Evolutionary conservation across 768 basidiomycete species (phyloP), one percentile per base, ranked within the genome.

Genomic region (Mycena amicta): DNA sequence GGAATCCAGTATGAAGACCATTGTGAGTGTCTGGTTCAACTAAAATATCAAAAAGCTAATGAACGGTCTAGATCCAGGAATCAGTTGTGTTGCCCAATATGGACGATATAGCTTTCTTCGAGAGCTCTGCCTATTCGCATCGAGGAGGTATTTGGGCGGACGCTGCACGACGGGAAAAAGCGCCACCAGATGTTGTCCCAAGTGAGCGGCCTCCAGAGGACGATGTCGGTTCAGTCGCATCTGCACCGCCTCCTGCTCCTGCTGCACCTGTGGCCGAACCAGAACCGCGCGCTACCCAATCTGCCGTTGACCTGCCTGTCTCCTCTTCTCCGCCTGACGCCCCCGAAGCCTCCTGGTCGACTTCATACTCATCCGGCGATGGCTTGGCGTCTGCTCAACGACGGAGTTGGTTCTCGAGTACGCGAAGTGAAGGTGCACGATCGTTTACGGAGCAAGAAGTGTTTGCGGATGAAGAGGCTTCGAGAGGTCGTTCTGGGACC

Each of bases 101-200:
- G 94, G 97, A 99, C 71, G 97, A 99, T 67, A 90, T 98, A 58
- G 81, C 95, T 13, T 98, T 95, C 81, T 98, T 96, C 70, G 90
- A 97, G 71, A 95, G 90, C 31, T 67, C 67, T 3, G 66, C 69
- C 2, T 88, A 83, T 66, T 65, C 68, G 51, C 87, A 83, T 56
- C 87, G 96, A 33, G 96, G 95, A 45, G 96, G 95, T 5, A 90
- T 99, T 62, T 98, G 90, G 83, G 79, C 84, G 6, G 92, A 94
- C 62, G 89, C 94, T 6, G 80, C 75, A 3, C 79, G 87, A 28
- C 74, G 65, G 27, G 79, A 56, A 72, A 77, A 52, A 61, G 70
- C 37, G 57, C 53, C 30, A 39, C 61, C 31, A 55, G 26, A 49
- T 22, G 70, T 57, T 56, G 53, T 67, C 22, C 30, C 64, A 3